Conservation (phyloP, 2,329 filamentous ascomycete genomes). For the Verruconis gallopava region DNA sequence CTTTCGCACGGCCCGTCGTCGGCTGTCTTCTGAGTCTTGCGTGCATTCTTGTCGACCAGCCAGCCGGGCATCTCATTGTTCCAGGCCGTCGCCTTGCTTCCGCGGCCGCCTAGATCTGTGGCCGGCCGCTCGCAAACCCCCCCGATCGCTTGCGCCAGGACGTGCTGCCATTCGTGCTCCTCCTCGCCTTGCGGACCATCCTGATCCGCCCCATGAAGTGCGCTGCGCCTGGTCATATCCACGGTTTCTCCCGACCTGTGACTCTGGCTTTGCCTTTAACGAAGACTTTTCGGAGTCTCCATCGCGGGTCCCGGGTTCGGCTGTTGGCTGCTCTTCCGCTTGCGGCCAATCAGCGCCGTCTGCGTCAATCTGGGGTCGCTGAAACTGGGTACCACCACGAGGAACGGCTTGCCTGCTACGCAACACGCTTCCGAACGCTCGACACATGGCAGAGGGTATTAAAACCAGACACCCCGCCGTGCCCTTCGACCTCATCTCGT, state of each 20-base stretch:
- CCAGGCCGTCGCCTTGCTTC: too few species aligned
- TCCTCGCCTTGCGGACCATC: not conserved
- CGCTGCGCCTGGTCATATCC: not conserved
- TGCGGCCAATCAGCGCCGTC: not conserved
- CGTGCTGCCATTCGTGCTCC: too few species aligned
- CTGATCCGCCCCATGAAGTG: not conserved
- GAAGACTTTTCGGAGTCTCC: conserved; percentile 3
- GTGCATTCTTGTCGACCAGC: too few species aligned
- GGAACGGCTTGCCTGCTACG: conserved; percentile 6
- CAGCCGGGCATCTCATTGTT: too few species aligned
- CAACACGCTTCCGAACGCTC: conserved; percentile 7
- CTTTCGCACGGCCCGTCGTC: too few species aligned
- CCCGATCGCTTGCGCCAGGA: too few species aligned
- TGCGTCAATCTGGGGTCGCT: not conserved
- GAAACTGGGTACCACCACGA: conserved; percentile 3
- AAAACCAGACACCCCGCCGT: conserved; percentile 10
- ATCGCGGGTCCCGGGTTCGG: not conserved
- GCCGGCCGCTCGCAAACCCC: too few species aligned
- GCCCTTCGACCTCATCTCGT: conserved; percentile 28
- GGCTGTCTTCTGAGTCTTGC: too few species aligned
- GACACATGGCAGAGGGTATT: conserved; percentile 9
- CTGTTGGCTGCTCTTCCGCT: not conserved
- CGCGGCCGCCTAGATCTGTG: too few species aligned
- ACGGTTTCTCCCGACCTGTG: not conserved
- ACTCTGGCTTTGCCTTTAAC: not conserved